A percentile compares a stretch with the other conserved stretches of the same genome.
These are phyloP conservation scores for Teratosphaeria pseudoeucalypti DNA, from an alignment of 2,329 filamentous ascomycete species.

Conservation along the genomic window DNA sequence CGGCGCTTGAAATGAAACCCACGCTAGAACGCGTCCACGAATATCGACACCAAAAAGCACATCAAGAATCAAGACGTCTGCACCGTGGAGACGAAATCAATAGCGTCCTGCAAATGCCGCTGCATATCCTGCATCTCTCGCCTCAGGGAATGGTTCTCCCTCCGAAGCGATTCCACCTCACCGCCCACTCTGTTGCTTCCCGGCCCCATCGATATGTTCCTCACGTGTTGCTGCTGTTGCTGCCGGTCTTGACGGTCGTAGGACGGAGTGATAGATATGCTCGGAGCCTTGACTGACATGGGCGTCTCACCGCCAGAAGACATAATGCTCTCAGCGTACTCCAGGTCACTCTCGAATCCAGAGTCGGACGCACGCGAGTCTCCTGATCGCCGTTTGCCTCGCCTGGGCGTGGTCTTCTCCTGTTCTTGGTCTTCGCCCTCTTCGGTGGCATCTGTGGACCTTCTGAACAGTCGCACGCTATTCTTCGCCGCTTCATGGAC, in stretches of 20 bases:
- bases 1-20: background rate
- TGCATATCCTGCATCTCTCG: slow-evolving; percentile 44
- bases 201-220: background rate
- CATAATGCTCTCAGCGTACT: slow-evolving; percentile 37
- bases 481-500: slow-evolving; percentile 21
- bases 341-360: slow-evolving; percentile 49
- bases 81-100: slow-evolving; percentile 37
- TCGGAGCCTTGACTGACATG: slow-evolving; percentile 23
- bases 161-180: slow-evolving; percentile 39
- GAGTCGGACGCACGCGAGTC: slow-evolving; percentile 41
- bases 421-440: slow-evolving; percentile 7
- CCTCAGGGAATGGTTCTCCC: slow-evolving; percentile 46
- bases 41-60: background rate
- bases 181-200: slow-evolving; percentile 16
- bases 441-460: slow-evolving; percentile 8
- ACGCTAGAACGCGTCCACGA: background rate
- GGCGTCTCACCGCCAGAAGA: slow-evolving; percentile 31
- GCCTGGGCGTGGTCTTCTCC: slow-evolving; percentile 11
- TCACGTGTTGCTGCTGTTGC: background rate
- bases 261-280: slow-evolving; percentile 2
- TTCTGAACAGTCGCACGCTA: slow-evolving; percentile 12
- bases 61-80: background rate
- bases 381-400: slow-evolving; percentile 19
- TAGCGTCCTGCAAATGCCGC: slow-evolving; percentile 44
- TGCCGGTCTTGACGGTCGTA: slow-evolving; percentile 4